A percentile compares a stretch with the other conserved stretches of the same genome.
phyloP scores from a whole-genome alignment of 371 early-diverging fungal genomes.

The Mucor circinelloides region DNA sequence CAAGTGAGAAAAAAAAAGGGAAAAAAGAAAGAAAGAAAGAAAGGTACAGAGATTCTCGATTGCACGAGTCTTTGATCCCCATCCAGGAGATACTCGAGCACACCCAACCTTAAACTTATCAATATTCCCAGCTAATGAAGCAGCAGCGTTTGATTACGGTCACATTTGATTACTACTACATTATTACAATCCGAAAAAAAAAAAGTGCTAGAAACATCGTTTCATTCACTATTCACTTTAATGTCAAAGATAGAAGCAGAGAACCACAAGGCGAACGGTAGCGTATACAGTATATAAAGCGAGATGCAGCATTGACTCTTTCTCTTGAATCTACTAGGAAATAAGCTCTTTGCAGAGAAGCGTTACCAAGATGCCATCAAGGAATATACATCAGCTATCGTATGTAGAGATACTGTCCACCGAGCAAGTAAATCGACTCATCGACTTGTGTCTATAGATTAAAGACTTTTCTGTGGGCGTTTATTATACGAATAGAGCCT shows the following conservation, averaged over 20 bases:
- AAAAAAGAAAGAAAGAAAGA: conserved; percentile 6
- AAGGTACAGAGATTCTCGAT: conserved; percentile 9
- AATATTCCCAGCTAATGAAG: neutral
- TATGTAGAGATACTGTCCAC: conserved; percentile 21
- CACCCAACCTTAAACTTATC: neutral
- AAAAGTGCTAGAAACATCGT: neutral
- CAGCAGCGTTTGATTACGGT: neutral
- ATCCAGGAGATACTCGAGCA: neutral
- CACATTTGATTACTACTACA: neutral
- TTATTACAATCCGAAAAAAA: neutral
- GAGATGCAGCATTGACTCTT: neutral
- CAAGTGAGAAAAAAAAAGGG: conserved; percentile 1
- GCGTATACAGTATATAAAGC: neutral
- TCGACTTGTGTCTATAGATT: conserved; percentile 43
- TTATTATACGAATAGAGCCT: conserved; percentile 81
- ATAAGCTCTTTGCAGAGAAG: conserved; percentile 58
- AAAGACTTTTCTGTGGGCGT: conserved; percentile 64
- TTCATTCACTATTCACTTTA: neutral
- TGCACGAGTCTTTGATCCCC: conserved; percentile 12
- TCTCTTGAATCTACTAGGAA: conserved; percentile 35
- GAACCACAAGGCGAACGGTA: conserved; percentile 42
- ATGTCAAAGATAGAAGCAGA: conserved; percentile 43
- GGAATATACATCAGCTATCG: conserved; percentile 78
- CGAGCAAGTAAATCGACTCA: neutral
- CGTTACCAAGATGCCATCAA: conserved; percentile 69